phyloP scores from a whole-genome alignment of 495 filamentous ascomycete genomes.

The Penicillium chermesinum region DNA sequence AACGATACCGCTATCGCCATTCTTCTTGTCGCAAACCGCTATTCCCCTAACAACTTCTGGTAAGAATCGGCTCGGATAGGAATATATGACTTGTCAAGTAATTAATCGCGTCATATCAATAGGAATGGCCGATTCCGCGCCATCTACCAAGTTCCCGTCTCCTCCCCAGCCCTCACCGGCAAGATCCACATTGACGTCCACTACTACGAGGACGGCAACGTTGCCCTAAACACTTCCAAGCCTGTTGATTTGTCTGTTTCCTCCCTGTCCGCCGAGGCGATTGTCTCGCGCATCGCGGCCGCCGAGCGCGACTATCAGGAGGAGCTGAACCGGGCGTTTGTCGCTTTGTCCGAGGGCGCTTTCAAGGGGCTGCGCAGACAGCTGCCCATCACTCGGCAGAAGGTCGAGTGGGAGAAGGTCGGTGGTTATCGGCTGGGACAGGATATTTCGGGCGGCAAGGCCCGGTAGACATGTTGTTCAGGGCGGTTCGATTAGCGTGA shows the following conservation, averaged over 20 bases:
- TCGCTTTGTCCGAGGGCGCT: slow-evolving; percentile 78
- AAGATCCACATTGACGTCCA: slow-evolving; percentile 65
- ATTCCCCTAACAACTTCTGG: slow-evolving; percentile 98
- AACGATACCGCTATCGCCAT: slow-evolving; percentile 72
- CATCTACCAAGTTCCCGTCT: slow-evolving; percentile 64
- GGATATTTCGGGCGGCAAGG: slow-evolving; percentile 51
- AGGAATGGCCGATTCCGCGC: slow-evolving; percentile 97
- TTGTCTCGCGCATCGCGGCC: slow-evolving; percentile 68
- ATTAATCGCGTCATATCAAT: slow-evolving; percentile 6
- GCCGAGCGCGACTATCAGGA: slow-evolving; percentile 93
- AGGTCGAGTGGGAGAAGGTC: slow-evolving; percentile 99
- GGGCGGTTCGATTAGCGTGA: slow-evolving; percentile 4
- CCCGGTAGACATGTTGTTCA: slow-evolving; percentile 20
- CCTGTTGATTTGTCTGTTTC: slow-evolving; percentile 55
- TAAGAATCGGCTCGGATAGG: slow-evolving; percentile 31
- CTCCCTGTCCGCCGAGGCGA: slow-evolving; percentile 57
- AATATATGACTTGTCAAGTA: neutral
- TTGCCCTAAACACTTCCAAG: slow-evolving; percentile 83
- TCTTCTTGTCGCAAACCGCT: slow-evolving; percentile 87
- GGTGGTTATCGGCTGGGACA: slow-evolving; percentile 83
- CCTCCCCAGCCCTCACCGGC: slow-evolving; percentile 48
- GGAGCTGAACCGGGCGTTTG: slow-evolving; percentile 88
- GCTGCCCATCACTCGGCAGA: slow-evolving; percentile 93
- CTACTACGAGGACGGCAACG: slow-evolving; percentile 99
- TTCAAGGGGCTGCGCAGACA: slow-evolving; percentile 93